Conservation (phyloP, 208 protist species). For the Wallacemonas collosoma region DNA sequence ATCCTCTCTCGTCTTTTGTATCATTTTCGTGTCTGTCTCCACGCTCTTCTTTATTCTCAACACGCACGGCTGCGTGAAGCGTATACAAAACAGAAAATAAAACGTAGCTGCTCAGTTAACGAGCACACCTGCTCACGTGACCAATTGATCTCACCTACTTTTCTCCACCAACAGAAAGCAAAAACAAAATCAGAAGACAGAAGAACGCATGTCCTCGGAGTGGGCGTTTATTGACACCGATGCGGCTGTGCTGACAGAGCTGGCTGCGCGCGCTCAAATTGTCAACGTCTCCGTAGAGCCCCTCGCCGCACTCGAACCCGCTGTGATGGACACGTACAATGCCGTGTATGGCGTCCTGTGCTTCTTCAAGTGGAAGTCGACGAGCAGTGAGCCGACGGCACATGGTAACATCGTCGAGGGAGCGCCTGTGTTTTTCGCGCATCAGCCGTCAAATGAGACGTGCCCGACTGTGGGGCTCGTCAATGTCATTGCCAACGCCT, state of each 20-base stretch:
- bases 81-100: too few relatives aligned
- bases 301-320: constrained; percentile 90
- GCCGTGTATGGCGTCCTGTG: constrained; percentile 96
- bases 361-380: constrained; percentile 95
- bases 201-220: constrained; percentile 15
- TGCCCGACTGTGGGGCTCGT: constrained; percentile 98
- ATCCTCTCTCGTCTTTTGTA: too few relatives aligned
- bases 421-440: constrained; percentile 94
- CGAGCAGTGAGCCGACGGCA: constrained; percentile 27
- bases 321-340: constrained; percentile 39
- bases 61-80: too few relatives aligned
- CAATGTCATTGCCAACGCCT: constrained; percentile 95
- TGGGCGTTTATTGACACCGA: constrained; percentile 98
- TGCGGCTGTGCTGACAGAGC: constrained; percentile 97
- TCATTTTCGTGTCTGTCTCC: too few relatives aligned
- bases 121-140: too few relatives aligned
- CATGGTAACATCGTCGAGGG: constrained; percentile 42
- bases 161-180: not conserved
- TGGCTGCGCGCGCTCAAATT: constrained; percentile 95
- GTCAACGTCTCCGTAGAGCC: constrained; percentile 96
- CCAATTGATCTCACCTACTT: not conserved
- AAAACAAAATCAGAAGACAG: constrained; percentile 11
- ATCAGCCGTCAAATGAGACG: constrained; percentile 96
- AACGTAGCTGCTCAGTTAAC: too few relatives aligned
- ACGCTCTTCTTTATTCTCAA: too few relatives aligned